phyloP scores from a whole-genome alignment of 2,329 filamentous ascomycete genomes.

The Emericellopsis cladophorae region DNA sequence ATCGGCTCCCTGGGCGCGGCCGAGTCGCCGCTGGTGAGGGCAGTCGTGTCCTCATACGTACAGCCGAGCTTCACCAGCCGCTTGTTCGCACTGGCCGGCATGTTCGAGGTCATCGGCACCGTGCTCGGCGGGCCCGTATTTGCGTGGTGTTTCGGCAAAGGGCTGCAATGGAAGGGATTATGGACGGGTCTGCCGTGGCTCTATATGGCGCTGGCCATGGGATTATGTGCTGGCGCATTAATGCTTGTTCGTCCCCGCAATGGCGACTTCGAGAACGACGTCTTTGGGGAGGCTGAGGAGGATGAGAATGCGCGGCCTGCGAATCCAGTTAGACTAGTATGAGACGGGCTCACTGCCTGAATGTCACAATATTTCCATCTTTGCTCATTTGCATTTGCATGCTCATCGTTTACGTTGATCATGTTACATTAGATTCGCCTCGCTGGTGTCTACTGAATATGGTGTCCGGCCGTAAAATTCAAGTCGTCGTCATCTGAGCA shows the following conservation, averaged over 20 bases:
- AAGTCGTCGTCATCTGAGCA: constrained; percentile 17
- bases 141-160: constrained; percentile 23
- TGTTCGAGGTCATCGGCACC: constrained; percentile 23
- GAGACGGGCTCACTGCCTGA: not conserved
- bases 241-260: constrained; percentile 19
- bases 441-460: no score
- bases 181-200: constrained; percentile 27
- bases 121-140: constrained; percentile 26
- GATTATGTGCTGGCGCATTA: constrained; percentile 11
- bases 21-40: constrained; percentile 22
- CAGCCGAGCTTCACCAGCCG: constrained; percentile 22
- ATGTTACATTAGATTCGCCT: no score
- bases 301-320: constrained; percentile 4
- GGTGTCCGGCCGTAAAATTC: no score
- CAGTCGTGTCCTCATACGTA: constrained; percentile 26
- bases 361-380: no score
- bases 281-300: constrained; percentile 5
- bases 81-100: constrained; percentile 26
- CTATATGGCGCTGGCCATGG: constrained; percentile 19
- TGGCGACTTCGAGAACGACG: constrained; percentile 3
- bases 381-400: no score
- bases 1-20: constrained; percentile 24
- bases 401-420: no score
- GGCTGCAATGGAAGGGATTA: constrained; percentile 18
- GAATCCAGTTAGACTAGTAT: not conserved